phyloP scores from a whole-genome alignment of 1,284 basidiomycete genomes.

The Moesziomyces sp. region DNA sequence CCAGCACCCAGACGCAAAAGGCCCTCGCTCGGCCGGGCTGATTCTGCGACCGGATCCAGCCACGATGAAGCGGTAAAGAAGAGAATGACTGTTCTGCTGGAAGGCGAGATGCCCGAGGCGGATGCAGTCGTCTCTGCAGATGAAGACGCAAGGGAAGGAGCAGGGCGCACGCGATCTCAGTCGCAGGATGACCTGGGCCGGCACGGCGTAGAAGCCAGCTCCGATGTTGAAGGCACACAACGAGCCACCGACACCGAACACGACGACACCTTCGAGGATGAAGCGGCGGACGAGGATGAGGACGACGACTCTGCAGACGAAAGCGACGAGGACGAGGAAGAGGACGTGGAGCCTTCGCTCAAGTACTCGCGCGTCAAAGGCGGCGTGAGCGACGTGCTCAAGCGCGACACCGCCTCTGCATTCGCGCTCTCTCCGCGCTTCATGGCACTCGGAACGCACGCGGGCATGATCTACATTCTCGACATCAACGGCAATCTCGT shows the following conservation, averaged over 20 bases:
- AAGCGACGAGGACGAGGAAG: conserved; percentile 32
- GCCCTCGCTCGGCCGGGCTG: conserved; percentile 16
- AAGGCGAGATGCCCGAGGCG: conserved; percentile 58
- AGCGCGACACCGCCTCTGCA: conserved; percentile 76
- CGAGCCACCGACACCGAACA: conserved; percentile 5
- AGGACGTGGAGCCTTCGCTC: conserved; percentile 72
- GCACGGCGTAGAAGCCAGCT: not conserved
- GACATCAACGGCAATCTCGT: conserved; percentile 82
- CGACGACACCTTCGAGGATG: conserved; percentile 2
- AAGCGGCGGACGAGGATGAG: conserved; percentile 1
- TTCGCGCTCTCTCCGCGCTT: conserved; percentile 73
- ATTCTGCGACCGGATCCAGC: conserved; percentile 19
- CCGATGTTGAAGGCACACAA: conserved; percentile 3
- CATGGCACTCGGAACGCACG: conserved; percentile 88
- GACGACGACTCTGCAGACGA: conserved; percentile 11
- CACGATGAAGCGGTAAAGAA: conserved; percentile 25
- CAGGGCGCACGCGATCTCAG: not conserved
- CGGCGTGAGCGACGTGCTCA: conserved; percentile 80
- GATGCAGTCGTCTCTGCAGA: conserved; percentile 18
- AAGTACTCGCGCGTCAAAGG: conserved; percentile 89
- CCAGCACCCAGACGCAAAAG: conserved; percentile 29
- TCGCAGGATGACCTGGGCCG: not conserved
- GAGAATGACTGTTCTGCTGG: conserved; percentile 56
- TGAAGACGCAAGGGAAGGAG: not conserved
- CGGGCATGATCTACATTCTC: conserved; percentile 88